Evolutionary conservation across 352 stramenopile species (phyloP).

Genomic region (Elongisporangium prolatum): DNA sequence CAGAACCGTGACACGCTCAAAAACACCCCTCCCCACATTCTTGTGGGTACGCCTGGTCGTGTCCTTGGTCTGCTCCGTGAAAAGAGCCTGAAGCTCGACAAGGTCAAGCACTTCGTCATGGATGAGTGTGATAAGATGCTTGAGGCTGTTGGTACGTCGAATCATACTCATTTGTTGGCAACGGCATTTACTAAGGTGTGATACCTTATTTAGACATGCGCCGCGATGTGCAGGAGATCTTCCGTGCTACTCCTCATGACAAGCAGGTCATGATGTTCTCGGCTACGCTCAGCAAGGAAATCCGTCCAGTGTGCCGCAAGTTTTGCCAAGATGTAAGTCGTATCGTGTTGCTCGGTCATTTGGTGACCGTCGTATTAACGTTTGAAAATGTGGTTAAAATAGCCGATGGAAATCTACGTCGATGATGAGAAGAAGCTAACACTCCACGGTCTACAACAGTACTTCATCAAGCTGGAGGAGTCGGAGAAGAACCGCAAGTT

Average conservation of each 20-base stretch:
- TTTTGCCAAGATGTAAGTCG: slow-evolving; percentile 97
- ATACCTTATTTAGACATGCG: slow-evolving; percentile 95
- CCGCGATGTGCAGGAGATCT: slow-evolving; percentile 99
- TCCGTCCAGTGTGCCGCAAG: slow-evolving; percentile 98
- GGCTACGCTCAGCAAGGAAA: slow-evolving; percentile 99
- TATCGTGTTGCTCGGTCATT: no score
- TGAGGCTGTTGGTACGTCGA: slow-evolving; percentile 89
- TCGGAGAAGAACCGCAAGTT: slow-evolving; percentile 99
- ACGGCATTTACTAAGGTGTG: neutral
- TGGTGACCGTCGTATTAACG: no score
- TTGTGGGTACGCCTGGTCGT: slow-evolving; percentile 98
- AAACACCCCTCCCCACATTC: slow-evolving; percentile 94
- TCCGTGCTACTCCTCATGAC: slow-evolving; percentile 97
- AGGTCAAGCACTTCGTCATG: slow-evolving; percentile 99
- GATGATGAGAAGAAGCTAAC: slow-evolving; percentile 99
- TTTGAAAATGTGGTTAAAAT: no score
- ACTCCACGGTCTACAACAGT: slow-evolving; percentile 99
- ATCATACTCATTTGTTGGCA: neutral
- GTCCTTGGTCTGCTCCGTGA: slow-evolving; percentile 87
- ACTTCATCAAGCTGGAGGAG: slow-evolving; percentile 99
- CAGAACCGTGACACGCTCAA: slow-evolving; percentile 96
- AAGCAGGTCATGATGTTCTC: slow-evolving; percentile 99
- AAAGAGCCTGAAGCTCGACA: slow-evolving; percentile 97
- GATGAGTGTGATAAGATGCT: slow-evolving; percentile 99
- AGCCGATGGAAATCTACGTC: slow-evolving; percentile 99